Evolutionary conservation across 2,329 filamentous ascomycete species (phyloP), one percentile per base, ranked within the genome.

Genomic region (Thelonectria discophora): DNA sequence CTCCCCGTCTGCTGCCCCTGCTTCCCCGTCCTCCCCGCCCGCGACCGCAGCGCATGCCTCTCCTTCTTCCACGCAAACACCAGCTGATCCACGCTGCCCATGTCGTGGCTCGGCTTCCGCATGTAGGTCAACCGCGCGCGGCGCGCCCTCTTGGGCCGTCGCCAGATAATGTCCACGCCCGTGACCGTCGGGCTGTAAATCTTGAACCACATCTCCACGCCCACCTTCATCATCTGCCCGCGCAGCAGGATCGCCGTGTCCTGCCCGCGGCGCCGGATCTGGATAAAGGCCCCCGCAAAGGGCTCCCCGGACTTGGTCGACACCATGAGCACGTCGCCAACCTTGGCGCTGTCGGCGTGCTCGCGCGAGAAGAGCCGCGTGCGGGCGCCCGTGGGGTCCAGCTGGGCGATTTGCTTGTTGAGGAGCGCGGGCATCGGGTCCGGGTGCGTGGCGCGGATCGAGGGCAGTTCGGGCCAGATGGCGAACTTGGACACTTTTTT

Each of bases 161-260:
- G 84, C 86, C 97, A 92, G 77, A 98, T 91, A 71, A 99, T 90
- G 80, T 99, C 94, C 73, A 99, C 93, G 66, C 92, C 92, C 75
- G 91, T 88, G 32, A 98, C 90, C 74, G 92, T 90, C 63, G 94
- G 94, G 74, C 88, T 92, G 82, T 95, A 98, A 61, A 98, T 84
- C 84, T 99, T 99, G 79, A 91, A 93, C 89, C 93, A 97, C 92
- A 97, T 95, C 85, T 99, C 95, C 62, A 97, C 92, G 63, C 92
- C 92, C 7, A 96, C 87, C 70, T 91, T 87, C 68, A 92, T 94
- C 70, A 99, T 81, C 75, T 96, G 89, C 71, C 94, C 94, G 58
- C 95, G 87, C 62, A 99, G 83, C 62, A 97, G 81, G 57, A 99
- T 90, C 5, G 91, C 91, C 2, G 93, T 97, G 80, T 98, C 94